These are phyloP conservation scores for Debaryomycetaceae sp. DNA, from an alignment of 1,139 yeast species.

Conservation along the genomic window DNA sequence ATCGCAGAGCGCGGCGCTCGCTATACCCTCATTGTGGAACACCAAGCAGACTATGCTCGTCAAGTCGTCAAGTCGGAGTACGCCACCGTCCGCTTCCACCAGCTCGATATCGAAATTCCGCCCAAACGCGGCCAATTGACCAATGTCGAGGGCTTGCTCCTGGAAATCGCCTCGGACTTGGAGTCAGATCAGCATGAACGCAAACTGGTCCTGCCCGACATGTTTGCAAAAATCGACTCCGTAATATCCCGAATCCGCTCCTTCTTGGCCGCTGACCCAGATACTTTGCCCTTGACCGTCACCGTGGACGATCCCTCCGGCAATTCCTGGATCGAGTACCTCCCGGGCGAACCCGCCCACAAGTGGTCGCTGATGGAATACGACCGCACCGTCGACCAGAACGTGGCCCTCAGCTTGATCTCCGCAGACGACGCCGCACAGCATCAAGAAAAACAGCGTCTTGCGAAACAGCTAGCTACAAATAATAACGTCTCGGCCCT, in stretches of 20 bases:
- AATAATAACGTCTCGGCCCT: constrained; percentile 18
- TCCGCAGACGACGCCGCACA: constrained; percentile 68
- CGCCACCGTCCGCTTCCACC: constrained; percentile 71
- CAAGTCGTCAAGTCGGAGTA: constrained; percentile 89
- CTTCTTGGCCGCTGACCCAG: constrained; percentile 53
- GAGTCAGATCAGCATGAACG: constrained; percentile 73
- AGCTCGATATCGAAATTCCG: constrained; percentile 89
- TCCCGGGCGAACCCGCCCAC: constrained; percentile 81
- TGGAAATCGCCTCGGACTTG: constrained; percentile 79
- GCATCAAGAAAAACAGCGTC: constrained; percentile 32
- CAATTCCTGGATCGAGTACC: constrained; percentile 89
- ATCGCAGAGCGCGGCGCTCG: constrained; percentile 81
- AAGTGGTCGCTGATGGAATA: constrained; percentile 87
- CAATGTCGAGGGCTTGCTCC: constrained; percentile 78
- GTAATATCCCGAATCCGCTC: constrained; percentile 52
- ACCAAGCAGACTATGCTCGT: constrained; percentile 67
- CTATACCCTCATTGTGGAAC: constrained; percentile 61
- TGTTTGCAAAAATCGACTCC: constrained; percentile 61
- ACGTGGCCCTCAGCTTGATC: constrained; percentile 74
- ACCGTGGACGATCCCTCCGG: constrained; percentile 92
- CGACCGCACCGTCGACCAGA: constrained; percentile 79
- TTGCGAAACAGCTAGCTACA: constrained; percentile 29
- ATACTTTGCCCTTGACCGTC: constrained; percentile 68
- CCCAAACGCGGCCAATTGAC: constrained; percentile 90
- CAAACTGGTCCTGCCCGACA: constrained; percentile 59